These are phyloP conservation scores for Globisporangium splendens DNA, from an alignment of 352 stramenopile species.

Conservation along the genomic window DNA sequence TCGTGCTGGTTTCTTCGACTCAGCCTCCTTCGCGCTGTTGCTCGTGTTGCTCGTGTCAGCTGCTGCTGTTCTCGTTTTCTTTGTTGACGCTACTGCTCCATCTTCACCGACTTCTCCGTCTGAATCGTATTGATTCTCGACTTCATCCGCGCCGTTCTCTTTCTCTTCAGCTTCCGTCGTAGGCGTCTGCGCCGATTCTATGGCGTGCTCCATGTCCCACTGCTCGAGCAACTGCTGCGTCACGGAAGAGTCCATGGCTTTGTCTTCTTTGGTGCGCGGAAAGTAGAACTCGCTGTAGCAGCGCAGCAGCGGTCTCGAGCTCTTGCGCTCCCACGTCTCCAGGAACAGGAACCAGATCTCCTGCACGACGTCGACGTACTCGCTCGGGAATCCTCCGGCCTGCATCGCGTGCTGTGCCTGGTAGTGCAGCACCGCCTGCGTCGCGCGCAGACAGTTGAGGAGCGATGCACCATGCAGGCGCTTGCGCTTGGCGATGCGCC, in stretches of 20 bases:
- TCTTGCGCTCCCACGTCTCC: slow-evolving; percentile 56
- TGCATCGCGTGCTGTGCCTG: slow-evolving; percentile 46
- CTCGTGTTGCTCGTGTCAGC: background rate
- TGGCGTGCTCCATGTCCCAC: slow-evolving; percentile 53
- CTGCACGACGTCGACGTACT: slow-evolving; percentile 46
- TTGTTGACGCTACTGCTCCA: background rate
- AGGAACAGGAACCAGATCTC: slow-evolving; percentile 72
- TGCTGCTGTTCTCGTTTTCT: slow-evolving; percentile 3
- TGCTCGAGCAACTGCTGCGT: slow-evolving; percentile 65
- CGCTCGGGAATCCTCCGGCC: slow-evolving; percentile 28
- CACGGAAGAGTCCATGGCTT: slow-evolving; percentile 44
- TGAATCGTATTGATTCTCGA: too few species aligned
- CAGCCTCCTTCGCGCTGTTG: background rate
- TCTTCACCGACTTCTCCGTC: background rate
- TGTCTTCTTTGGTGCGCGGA: slow-evolving; percentile 21
- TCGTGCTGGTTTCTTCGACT: background rate
- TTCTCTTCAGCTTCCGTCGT: slow-evolving; percentile 10
- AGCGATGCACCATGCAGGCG: slow-evolving; percentile 34
- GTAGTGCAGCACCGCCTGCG: slow-evolving; percentile 55
- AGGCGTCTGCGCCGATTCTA: slow-evolving; percentile 13
- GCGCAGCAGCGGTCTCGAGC: slow-evolving; percentile 49
- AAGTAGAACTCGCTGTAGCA: slow-evolving; percentile 77
- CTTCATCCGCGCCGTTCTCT: slow-evolving; percentile 2
- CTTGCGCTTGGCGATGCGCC: slow-evolving; percentile 29
- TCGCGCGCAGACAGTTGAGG: slow-evolving; percentile 53